Evolutionary conservation across 768 basidiomycete genomes (phyloP), one percentile per base, ranked within the genome.

Genomic region (Kwoniella dendrophila): DNA sequence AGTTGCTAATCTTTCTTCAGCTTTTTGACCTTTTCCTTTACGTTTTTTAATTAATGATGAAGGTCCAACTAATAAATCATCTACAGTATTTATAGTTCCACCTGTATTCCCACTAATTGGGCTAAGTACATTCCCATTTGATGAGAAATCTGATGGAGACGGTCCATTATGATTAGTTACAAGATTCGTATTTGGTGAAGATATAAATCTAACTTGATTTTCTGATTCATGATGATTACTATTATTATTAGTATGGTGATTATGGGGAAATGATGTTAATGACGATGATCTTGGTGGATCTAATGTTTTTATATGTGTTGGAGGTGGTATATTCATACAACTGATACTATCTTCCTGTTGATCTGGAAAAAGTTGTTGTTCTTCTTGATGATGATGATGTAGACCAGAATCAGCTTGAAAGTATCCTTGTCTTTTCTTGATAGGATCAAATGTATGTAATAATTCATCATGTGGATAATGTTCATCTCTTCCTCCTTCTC

Each of bases 1-100:
- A 27, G 67, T 51, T 11, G 64, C 67, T 29, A 72, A 30, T 26
- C 70, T 51, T 40, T 69, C 68, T 49, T 64, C 69, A 8, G 68
- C 62, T 24, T 70, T 67, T 40, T 70, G 64, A 10, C 62, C 64
- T 47, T 67, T 68, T n/a, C 63, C 40, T 36, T 44, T 63, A 32
- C 56, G n/a, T 44, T 50, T 56, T n/a, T 44, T 43, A 18, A 11
- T 12, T 20, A 34, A n/a, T n/a, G n/a, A n/a, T n/a, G n/a, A 14
- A 1, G 45, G 59, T 22, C 50, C 54, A 20, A n/a, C n/a, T n/a
- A n/a, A n/a, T n/a, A n/a, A n/a, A n/a, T n/a, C n/a, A n/a, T n/a
- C n/a, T n/a, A n/a, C n/a, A n/a, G n/a, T n/a, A n/a, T n/a, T n/a
- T n/a, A n/a, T n/a, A n/a, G n/a, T n/a, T n/a, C n/a, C 47, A 7